Conservation (phyloP, 495 filamentous ascomycete genomes). For the Daldinia concentrica region DNA sequence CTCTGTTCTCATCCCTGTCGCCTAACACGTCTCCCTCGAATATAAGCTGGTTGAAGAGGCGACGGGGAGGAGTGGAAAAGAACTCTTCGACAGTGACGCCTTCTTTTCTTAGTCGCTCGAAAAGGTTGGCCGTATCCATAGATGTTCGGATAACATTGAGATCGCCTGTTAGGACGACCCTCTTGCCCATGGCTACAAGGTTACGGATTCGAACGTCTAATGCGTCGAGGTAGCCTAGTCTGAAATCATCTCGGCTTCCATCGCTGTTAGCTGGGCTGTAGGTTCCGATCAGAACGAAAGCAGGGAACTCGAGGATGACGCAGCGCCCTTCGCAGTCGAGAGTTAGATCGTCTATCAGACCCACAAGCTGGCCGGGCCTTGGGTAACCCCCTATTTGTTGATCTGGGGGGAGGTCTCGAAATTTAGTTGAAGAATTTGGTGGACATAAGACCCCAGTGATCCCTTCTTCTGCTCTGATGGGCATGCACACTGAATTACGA, state of each 20-base stretch:
- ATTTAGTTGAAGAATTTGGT: conserved; percentile 77
- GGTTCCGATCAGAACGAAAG: conserved; percentile 89
- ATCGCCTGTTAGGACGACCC: conserved; percentile 86
- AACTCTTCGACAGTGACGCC: conserved; percentile 72
- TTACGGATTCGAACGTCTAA: conserved; percentile 87
- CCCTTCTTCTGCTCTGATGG: conserved; percentile 93
- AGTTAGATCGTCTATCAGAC: conserved; percentile 69
- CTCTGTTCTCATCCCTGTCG: conserved; percentile 74
- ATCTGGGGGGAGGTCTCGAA: conserved; percentile 77
- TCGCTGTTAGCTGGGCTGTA: conserved; percentile 92
- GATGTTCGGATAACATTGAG: conserved; percentile 84
- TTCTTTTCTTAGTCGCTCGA: conserved; percentile 76
- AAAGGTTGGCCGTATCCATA: conserved; percentile 75
- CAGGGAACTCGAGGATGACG: conserved; percentile 92
- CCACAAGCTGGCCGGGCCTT: conserved; percentile 67
- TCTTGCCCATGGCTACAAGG: conserved; percentile 79
- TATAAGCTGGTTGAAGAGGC: conserved; percentile 85
- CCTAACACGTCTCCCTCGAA: conserved; percentile 75
- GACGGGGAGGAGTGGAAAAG: conserved; percentile 76
- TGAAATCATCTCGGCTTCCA: conserved; percentile 83
- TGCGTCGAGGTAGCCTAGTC: conserved; percentile 79
- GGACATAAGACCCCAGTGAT: conserved; percentile 83
- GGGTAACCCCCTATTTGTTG: conserved; percentile 95
- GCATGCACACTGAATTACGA: conserved; percentile 84
- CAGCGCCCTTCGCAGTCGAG: conserved; percentile 94